Evolutionary conservation across 1,139 yeast genomes (phyloP).

Genomic region (Candida smagusa): DNA sequence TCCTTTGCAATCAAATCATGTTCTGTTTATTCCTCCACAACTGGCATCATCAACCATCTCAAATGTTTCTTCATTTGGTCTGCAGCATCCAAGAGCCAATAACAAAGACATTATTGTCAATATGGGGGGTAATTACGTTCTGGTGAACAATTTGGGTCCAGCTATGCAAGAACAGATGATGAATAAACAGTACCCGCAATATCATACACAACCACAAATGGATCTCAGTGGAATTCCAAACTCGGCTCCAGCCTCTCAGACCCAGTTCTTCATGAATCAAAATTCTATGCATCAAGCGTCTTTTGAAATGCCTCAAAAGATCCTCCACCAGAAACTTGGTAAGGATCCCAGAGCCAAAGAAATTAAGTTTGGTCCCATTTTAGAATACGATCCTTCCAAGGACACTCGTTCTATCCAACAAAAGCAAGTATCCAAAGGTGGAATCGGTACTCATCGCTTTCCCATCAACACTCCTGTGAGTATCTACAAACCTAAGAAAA

Average conservation of each 20-base stretch:
- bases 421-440: conserved; percentile 14
- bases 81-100: background rate
- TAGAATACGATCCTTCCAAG: conserved; percentile 42
- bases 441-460: conserved; percentile 26
- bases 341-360: conserved; percentile 21
- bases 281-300: background rate
- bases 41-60: conserved; percentile 2
- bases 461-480: conserved; percentile 32
- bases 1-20: conserved; percentile 4
- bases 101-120: conserved; percentile 18
- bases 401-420: conserved; percentile 20
- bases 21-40: conserved; percentile 1
- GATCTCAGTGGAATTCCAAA: conserved; percentile 2
- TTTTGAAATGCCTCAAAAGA: conserved; percentile 5
- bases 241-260: conserved; percentile 12
- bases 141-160: conserved; percentile 18
- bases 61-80: conserved; percentile 1
- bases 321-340: conserved; percentile 6
- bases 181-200: conserved; percentile 10
- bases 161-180: conserved; percentile 18
- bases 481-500: conserved; percentile 35
- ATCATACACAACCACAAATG: background rate
- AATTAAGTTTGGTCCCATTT: conserved; percentile 40
- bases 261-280: conserved; percentile 8
- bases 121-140: conserved; percentile 17